These are phyloP conservation scores for Neurospora sp. DNA, from an alignment of 495 filamentous ascomycete genomes.

Conservation along the genomic window DNA sequence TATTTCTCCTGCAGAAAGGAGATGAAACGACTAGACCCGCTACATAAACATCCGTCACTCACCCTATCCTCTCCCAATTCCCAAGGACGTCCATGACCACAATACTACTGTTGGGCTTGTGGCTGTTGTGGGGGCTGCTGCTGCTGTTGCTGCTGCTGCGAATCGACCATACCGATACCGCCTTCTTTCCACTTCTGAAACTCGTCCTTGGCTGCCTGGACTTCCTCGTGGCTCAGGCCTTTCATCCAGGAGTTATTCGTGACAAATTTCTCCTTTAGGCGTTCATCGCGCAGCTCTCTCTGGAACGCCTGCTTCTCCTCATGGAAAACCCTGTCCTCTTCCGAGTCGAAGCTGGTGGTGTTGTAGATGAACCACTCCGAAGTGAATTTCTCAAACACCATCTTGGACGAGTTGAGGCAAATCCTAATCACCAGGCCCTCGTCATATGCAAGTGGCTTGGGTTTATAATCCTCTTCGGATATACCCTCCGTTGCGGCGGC, in stretches of 20 bases:
- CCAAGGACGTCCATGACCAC: neutral
- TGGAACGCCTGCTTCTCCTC: constrained; percentile 40
- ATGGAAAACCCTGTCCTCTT: constrained; percentile 22
- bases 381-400: constrained; percentile 64
- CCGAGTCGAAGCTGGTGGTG: constrained; percentile 16
- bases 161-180: constrained; percentile 4
- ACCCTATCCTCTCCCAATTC: neutral
- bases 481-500: constrained; percentile 41
- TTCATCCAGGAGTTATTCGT: constrained; percentile 71
- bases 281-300: constrained; percentile 47
- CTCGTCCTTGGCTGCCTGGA: constrained; percentile 55
- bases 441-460: constrained; percentile 49
- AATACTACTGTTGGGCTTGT: neutral
- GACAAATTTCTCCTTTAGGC: constrained; percentile 61
- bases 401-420: constrained; percentile 70
- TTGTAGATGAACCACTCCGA: constrained; percentile 42
- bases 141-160: neutral
- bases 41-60: neutral
- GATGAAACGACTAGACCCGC: neutral
- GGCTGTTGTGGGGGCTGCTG: neutral
- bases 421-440: constrained; percentile 74
- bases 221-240: constrained; percentile 56
- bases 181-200: constrained; percentile 44
- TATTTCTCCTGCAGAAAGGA: neutral
- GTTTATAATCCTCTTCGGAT: constrained; percentile 33